Base-by-base conservation (phyloP, 345 rosid species). In the Sonneratia alba region DNA sequence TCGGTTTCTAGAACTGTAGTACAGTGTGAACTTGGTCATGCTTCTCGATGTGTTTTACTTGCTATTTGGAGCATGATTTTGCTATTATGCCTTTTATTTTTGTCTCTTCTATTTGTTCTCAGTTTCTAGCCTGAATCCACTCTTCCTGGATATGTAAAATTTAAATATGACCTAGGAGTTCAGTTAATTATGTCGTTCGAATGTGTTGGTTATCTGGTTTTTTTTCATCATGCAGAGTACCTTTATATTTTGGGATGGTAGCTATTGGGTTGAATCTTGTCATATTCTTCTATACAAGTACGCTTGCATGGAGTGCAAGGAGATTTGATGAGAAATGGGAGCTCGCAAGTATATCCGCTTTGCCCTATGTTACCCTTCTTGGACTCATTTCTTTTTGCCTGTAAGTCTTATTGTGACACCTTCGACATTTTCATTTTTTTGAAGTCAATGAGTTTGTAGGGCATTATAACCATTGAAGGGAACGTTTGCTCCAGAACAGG, bases 291-390 rank as follows among this genome's bases (percentile, higher is more conserved):
- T 94, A 88, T 79, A 87, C 91, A 56, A 88, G 92, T 36, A 71
- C 90, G 87, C 70, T 88, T 65, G 82, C 92, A 0, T 94, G 97
- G 97, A 86, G 93, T 70, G 75, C 82, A 73, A 84, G 91, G 81
- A 88, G 97, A 81, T 86, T 88, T 55, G 97, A 91, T 73, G 98
- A 91, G 74, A 94, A 94, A 72, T 94, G 94, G 98, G 91, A 94
- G 78, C 79, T 84, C 7, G 78, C 90, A 73, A 85, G 89, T 75
- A 72, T 87, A 79, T 82, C 94, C 37, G 85, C 97, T 49, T 85
- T 94, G 81, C 98, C 98, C 64, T 86, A 82, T 71, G 87, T 91
- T 61, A 94, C 97, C 51, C 79, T 91, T n/a, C 82, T 94, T 13
- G 96, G 97, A 75, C 72, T 94, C 47, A 70, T 89, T 79, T 87